phyloP scores from a whole-genome alignment of 495 filamentous ascomycete species.

The Aspergillus biplanus region DNA sequence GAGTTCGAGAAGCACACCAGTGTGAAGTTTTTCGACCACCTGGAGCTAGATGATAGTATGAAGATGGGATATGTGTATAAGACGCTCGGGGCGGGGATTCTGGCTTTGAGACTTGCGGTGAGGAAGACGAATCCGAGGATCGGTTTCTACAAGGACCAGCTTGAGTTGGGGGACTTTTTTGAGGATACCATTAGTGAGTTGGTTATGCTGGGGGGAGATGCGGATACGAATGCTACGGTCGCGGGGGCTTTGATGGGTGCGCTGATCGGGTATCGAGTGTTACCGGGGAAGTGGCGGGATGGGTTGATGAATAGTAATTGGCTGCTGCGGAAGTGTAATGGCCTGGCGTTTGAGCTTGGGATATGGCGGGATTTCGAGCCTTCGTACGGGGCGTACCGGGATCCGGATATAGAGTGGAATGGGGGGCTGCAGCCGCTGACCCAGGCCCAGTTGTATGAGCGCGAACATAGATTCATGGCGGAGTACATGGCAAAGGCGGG shows the following conservation, averaged over 20 bases:
- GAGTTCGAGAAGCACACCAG: constrained; percentile 1
- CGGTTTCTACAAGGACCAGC: not conserved
- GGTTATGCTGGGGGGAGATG: constrained; percentile 5
- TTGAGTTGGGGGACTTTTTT: not conserved
- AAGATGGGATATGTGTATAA: constrained; percentile 15
- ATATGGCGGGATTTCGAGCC: not conserved
- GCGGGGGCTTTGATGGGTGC: constrained; percentile 2
- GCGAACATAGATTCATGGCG: not conserved
- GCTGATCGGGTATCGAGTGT: not conserved
- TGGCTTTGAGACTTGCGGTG: not conserved
- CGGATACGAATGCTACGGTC: constrained; percentile 8
- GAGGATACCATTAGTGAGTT: constrained; percentile 4
- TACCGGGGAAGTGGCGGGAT: constrained; percentile 1
- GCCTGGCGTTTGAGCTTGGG: not conserved
- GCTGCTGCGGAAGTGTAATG: constrained; percentile 3
- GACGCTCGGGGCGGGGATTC: not conserved
- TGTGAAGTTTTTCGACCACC: not conserved
- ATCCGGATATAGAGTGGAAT: not conserved
- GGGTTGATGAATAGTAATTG: not conserved
- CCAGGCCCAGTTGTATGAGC: not conserved
- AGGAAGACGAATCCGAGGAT: not conserved
- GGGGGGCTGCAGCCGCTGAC: not conserved
- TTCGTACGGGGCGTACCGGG: not conserved
- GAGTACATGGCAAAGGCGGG: not conserved
- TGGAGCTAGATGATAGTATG: not conserved